Evolutionary conservation across 495 filamentous ascomycete species (phyloP).

Genomic region (Lindgomyces ingoldianus): DNA sequence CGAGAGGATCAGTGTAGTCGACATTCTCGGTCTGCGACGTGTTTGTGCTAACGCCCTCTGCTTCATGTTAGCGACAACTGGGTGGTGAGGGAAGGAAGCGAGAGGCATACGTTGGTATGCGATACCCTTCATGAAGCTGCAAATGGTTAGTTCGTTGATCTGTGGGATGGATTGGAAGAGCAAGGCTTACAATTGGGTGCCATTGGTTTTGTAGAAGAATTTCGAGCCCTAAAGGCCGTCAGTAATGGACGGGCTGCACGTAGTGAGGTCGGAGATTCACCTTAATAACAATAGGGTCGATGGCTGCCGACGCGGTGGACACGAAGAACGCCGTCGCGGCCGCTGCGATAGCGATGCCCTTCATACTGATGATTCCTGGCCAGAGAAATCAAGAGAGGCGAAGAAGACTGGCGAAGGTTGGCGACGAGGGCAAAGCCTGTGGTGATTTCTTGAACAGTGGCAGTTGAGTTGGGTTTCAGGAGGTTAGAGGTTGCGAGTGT

Average conservation of each 20-base stretch:
- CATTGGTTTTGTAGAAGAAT: conserved; percentile 76
- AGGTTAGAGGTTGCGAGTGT: not conserved
- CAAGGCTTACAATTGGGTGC: conserved; percentile 72
- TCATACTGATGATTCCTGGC: conserved; percentile 33
- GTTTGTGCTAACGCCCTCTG: conserved; percentile 55
- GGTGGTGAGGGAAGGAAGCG: not conserved
- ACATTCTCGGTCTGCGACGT: conserved; percentile 44
- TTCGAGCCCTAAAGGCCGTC: conserved; percentile 59
- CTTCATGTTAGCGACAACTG: conserved; percentile 17
- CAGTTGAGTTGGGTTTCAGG: not conserved
- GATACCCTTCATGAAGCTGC: conserved; percentile 74
- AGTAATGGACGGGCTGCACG: not conserved
- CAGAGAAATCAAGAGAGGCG: conserved; percentile 30
- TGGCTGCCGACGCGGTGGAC: conserved; percentile 35
- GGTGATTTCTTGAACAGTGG: not conserved
- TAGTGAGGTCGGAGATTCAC: conserved; percentile 1
- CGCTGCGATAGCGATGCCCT: conserved; percentile 34
- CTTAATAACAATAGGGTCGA: conserved; percentile 50
- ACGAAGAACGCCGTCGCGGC: conserved; percentile 41
- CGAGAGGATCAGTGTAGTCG: conserved; percentile 67
- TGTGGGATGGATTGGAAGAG: not conserved
- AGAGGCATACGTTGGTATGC: conserved; percentile 71
- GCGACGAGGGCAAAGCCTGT: too few relatives aligned
- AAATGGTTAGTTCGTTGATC: conserved; percentile 36
- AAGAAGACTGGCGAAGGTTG: conserved; percentile 8